Conservation (phyloP, 164 flowering plant species). For the Nymphaea thermarum region DNA sequence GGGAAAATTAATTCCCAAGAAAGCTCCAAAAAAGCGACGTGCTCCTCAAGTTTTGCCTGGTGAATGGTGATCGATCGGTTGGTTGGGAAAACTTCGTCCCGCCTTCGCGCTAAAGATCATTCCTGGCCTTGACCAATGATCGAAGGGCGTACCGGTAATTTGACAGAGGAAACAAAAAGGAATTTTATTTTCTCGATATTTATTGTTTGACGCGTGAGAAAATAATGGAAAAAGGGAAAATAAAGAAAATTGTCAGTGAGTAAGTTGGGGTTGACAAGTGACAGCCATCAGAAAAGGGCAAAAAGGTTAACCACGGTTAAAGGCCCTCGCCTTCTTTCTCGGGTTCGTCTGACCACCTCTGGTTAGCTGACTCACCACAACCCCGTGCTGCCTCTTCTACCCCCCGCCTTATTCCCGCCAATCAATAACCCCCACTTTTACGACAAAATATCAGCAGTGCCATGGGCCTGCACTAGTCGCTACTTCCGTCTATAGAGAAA, state of each 20-base stretch:
- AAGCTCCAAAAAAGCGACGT: no score
- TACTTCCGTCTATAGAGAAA: neutral
- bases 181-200: no score
- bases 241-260: neutral
- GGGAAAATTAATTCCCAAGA: no score
- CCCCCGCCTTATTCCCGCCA: neutral
- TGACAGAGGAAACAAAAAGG: neutral
- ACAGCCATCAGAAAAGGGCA: neutral
- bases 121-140: neutral
- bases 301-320: neutral
- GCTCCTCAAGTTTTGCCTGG: no score
- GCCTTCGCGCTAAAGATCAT: no score
- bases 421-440: neutral
- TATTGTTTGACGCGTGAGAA: neutral
- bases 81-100: no score
- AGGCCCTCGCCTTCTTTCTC: neutral
- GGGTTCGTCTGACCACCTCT: neutral
- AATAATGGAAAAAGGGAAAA: neutral
- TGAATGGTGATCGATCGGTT: no score
- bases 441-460: neutral
- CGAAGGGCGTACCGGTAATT: neutral
- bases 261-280: neutral
- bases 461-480: neutral
- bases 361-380: neutral
- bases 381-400: neutral